Base-by-base conservation (phyloP, 495 filamentous ascomycete genomes). In the Platismatia glauca region DNA sequence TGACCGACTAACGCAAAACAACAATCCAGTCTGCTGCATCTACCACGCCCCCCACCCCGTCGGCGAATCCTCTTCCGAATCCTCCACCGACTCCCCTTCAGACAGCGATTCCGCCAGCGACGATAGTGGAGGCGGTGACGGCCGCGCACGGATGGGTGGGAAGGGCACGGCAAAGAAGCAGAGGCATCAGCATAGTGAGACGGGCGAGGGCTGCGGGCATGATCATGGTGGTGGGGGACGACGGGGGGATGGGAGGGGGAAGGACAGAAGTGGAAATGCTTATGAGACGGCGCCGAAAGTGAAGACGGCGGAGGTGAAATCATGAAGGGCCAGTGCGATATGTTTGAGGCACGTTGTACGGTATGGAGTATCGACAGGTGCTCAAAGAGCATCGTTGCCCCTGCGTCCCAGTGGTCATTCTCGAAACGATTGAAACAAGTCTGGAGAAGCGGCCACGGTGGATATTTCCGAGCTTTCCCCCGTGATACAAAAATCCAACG, bases 1-100 rank as follows among this genome's bases (percentile, higher is more conserved):
- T 0, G 0, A 44, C 41, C 9, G 41, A 44, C 18, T 20, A 18
- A 0, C 1, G 20, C 4, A 9, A 18, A 20, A 22, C 22, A 13
- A 34, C 35, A n/a, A 55, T 52, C 43, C 4, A 97, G 95, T 97
- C 29, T 99, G 94, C 82, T 99, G 94, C 73, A 97, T 97, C 71
- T 99, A 97, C 78, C 91, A 95, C 77, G 88, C 89, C 63, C 84
- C 89, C 4, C 86, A 85, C 58, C 83, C 81, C 46, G 83, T 91
- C 12, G 94, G 87, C 73, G 94, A 97, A 72, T 95, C 90, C 20
- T 90, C 85, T 64, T 87, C 87, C 62, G 88, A 91, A 67, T 87
- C 85, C 33, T 71, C 79, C 65, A 80, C 86, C 16, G 79, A 80
- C 57, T 85, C 84, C 34, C 84, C 80, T 50, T 83, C 81, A n/a